Percentiles rank a stretch among this genome's conserved stretches.
phyloP scores from a whole-genome alignment of 78 protist genomes.

The Dictyostelium firmibasis region DNA sequence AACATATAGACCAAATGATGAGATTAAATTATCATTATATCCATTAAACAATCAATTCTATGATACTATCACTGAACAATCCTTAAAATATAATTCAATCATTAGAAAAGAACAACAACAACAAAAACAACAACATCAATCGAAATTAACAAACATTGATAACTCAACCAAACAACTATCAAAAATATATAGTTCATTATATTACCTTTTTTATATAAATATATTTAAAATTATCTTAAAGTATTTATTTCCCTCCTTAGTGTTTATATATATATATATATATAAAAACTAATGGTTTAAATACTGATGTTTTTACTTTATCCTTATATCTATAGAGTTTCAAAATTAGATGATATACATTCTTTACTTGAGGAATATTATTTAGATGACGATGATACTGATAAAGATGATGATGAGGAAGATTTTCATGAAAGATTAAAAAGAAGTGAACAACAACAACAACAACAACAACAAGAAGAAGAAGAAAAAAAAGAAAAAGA shows the following conservation, averaged over 20 bases:
- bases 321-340: background rate
- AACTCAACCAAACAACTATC: background rate
- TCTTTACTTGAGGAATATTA: background rate
- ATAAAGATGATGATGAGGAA: conserved; percentile 8
- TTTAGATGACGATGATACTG: background rate
- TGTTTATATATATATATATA: too few relatives aligned
- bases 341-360: conserved; percentile 1
- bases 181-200: conserved; percentile 25
- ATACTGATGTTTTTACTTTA: too few relatives aligned
- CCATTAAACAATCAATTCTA: conserved; percentile 20
- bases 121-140: background rate
- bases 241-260: too few relatives aligned
- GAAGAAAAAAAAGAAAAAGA: background rate
- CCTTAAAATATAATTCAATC: conserved; percentile 62
- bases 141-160: background rate
- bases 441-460: background rate
- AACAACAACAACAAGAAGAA: too few relatives aligned
- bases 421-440: background rate
- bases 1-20: background rate
- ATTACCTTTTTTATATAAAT: conserved; percentile 17
- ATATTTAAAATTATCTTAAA: conserved; percentile 17
- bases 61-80: conserved; percentile 27
- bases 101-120: conserved; percentile 17
- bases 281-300: too few relatives aligned
- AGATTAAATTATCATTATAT: background rate